phyloP scores from a whole-genome alignment of 2,329 filamentous ascomycete species.

The Drechslerella stenobrocha region DNA sequence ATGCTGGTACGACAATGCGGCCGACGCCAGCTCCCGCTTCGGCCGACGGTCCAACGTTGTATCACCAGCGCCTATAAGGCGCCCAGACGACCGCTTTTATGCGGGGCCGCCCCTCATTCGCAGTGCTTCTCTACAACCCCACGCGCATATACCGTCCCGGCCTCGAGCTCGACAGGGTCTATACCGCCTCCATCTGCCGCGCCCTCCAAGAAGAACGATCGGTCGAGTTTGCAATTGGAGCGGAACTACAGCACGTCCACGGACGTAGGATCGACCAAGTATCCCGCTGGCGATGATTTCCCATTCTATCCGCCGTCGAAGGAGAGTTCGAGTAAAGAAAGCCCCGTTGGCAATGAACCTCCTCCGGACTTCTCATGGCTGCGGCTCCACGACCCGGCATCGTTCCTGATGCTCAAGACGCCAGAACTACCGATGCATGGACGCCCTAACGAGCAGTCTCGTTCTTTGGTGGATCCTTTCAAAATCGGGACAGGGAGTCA shows the following conservation, averaged over 20 bases:
- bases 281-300: conserved; percentile 13
- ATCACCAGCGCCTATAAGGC: conserved; percentile 16
- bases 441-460: conserved; percentile 24
- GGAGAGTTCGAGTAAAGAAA: background rate
- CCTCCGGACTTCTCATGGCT: conserved; percentile 45
- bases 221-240: conserved; percentile 20
- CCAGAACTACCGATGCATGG: conserved; percentile 37
- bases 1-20: conserved; percentile 45
- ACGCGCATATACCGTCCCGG: conserved; percentile 8
- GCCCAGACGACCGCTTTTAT: conserved; percentile 20
- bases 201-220: conserved; percentile 22
- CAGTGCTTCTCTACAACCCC: conserved; percentile 31
- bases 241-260: conserved; percentile 36
- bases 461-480: conserved; percentile 28
- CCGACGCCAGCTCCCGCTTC: conserved; percentile 36
- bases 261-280: conserved; percentile 14
- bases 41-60: conserved; percentile 40
- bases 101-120: conserved; percentile 11
- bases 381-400: conserved; percentile 31
- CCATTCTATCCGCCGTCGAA: conserved; percentile 22
- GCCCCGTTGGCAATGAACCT: background rate
- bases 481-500: conserved; percentile 35
- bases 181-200: conserved; percentile 3
- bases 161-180: conserved; percentile 8
- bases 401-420: conserved; percentile 35